Evolutionary conservation across 2,329 filamentous ascomycete species (phyloP), one percentile per base, ranked within the genome.

Genomic region (Ceratocystis destructans): DNA sequence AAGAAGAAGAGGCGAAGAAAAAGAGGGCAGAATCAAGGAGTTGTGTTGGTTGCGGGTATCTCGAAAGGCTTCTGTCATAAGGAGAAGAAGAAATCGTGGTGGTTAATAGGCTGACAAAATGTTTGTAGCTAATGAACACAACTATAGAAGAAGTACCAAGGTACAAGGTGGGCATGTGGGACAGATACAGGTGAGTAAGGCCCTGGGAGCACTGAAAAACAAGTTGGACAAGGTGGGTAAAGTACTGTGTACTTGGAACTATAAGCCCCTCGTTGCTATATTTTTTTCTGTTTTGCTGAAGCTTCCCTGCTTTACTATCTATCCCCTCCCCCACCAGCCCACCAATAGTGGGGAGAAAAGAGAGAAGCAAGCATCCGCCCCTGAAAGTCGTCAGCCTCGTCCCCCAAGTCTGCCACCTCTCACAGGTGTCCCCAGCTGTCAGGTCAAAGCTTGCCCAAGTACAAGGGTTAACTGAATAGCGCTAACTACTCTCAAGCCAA

Each of bases 31-130:
- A 45, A 33, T 28, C 48, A 61, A 53, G 37, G n/a, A 53, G 33
- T 48, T n/a, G 46, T 6, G 20, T n/a, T 48, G 17, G 61, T 28
- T 69, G 70, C 68, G 68, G 59, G 68, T 70, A 71, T 72, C 68
- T 73, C 70, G 69, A 69, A 69, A 69, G 67, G 70, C 69, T 70
- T 69, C 71, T 70, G 71, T 72, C 48, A 63, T 66, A 66, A 55
- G 65, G 65, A 59, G 61, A 66, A 66, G 65, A 63, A 33, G 62
- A 61, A 61, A 63, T 63, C 48, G 61, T 62, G 64, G 62, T 66
- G 55, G 25, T 41, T 45, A 20, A 28, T 44, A 48, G 46, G 59
- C 46, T 55, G 50, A 17, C 50, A 55, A 55, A 55, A 55, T 12
- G 50, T 25, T 55, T 55, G 50, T 55, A 25, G 50, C 50, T 25